Base-by-base conservation (phyloP, 352 stramenopile species). In the Stramenopiles sp. region DNA sequence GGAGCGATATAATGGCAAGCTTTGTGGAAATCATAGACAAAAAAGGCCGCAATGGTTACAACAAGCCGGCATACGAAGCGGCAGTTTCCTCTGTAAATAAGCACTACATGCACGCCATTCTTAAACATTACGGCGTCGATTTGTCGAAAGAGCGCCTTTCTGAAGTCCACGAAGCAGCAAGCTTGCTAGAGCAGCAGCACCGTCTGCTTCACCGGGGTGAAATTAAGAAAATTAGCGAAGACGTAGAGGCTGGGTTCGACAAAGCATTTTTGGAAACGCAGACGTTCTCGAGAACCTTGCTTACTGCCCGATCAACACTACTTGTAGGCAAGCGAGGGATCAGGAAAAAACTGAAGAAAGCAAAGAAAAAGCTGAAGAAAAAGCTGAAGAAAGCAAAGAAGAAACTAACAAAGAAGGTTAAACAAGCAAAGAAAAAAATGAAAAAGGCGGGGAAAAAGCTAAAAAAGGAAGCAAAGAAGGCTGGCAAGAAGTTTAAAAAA, bases 201-300 rank as follows among this genome's bases (percentile, higher is more conserved):
- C 43, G 43, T 25, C 25, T 63, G 25, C 43, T 63, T 63, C 43
- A 63, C 12, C 43, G 25, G 12, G 43, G 43, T 63, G 25, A 63
- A 63, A 63, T 63, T 25, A 63, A 63, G 43, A 63, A 63, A 63
- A 63, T 63, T 63, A 63, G 43, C 25, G 43, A 63, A 18, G 43
- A 63, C 25, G 25, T 63, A 18, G 43, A 63, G 43, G 25, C 43
- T 18, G 25, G 25, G 25, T 63, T 63, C 25, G 43, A 63, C 43
- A 63, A 63, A 18, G 43, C 43, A 63, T 63, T 63, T 63, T 63
- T 63, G 25, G 43, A 63, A 25, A 63, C 43, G 25, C 43, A 63
- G 12, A 63, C 43, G 12, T 12, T 18, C 12, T 63, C 43, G 25
- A 63, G 43, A 25, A 25, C 43, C 25, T 63, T 63, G 25, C 25